These are phyloP conservation scores for Baorangia bicolor DNA, from an alignment of 768 basidiomycete genomes.

Conservation along the genomic window DNA sequence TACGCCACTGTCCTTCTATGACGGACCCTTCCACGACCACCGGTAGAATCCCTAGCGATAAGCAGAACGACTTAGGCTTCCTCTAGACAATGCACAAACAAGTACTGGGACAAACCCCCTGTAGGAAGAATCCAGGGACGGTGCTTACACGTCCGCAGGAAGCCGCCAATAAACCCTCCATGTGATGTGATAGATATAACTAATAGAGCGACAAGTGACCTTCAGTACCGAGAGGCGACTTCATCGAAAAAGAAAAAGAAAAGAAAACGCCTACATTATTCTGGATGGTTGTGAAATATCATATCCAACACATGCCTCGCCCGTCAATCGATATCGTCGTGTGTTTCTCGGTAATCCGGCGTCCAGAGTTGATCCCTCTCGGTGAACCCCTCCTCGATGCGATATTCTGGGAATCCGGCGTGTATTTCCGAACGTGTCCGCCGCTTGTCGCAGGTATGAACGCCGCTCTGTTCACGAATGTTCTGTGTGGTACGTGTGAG, in stretches of 20 bases:
- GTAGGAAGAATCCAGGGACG: constrained; percentile 49
- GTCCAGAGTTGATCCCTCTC: constrained; percentile 64
- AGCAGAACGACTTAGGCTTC: neutral
- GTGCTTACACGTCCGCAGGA: constrained; percentile 48
- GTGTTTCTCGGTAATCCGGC: constrained; percentile 4
- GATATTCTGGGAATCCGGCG: constrained; percentile 42
- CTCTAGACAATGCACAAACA: no score
- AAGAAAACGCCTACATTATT: neutral
- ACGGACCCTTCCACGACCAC: constrained; percentile 22
- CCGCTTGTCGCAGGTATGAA: constrained; percentile 70
- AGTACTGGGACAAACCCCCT: constrained; percentile 51
- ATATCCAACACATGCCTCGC: neutral
- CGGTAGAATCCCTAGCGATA: constrained; percentile 24
- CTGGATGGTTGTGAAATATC: neutral
- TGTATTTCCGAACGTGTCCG: constrained; percentile 43
- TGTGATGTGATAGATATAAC: constrained; percentile 70
- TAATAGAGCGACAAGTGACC: constrained; percentile 20
- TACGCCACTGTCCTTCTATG: neutral
- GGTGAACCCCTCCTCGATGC: constrained; percentile 52
- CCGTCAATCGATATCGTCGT: constrained; percentile 1
- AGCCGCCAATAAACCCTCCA: constrained; percentile 58
- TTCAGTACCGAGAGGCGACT: neutral
- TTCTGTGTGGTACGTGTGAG: constrained; percentile 41
- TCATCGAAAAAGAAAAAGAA: neutral
- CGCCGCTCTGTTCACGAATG: constrained; percentile 59